Conservation (phyloP, 2,329 filamentous ascomycete genomes). For the Basipetospora sp. region DNA sequence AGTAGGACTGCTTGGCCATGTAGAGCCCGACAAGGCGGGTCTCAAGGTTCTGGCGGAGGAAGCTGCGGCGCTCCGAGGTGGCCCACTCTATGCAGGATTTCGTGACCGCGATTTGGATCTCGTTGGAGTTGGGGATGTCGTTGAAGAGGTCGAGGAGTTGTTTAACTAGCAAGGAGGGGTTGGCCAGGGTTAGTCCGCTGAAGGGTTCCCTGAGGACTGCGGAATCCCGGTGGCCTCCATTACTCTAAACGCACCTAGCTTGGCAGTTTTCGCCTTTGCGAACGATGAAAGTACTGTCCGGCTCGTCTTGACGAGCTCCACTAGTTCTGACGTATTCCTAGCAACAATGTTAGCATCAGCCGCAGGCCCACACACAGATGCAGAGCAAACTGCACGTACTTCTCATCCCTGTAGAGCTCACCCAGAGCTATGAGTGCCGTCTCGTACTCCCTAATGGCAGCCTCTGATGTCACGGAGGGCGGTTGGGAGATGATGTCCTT, state of each 20-base stretch:
- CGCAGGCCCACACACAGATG: neutral
- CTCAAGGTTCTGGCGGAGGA: slow-evolving; percentile 95
- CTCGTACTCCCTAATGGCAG: slow-evolving; percentile 83
- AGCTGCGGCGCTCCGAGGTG: slow-evolving; percentile 80
- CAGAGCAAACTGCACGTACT: slow-evolving; percentile 34
- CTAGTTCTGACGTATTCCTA: slow-evolving; percentile 43
- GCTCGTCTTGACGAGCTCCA: slow-evolving; percentile 79
- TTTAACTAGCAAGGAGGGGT: slow-evolving; percentile 52
- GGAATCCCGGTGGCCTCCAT: no score
- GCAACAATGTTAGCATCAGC: neutral
- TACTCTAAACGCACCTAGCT: slow-evolving; percentile 59
- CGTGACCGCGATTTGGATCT: slow-evolving; percentile 86
- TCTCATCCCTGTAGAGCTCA: slow-evolving; percentile 81
- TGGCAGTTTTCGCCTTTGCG: slow-evolving; percentile 96
- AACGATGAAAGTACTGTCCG: slow-evolving; percentile 86
- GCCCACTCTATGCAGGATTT: slow-evolving; percentile 99
- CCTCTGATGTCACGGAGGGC: slow-evolving; percentile 68
- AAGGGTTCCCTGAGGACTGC: no score
- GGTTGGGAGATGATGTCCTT: slow-evolving; percentile 78
- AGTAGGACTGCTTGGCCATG: slow-evolving; percentile 96
- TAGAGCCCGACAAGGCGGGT: slow-evolving; percentile 84
- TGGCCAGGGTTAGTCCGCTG: neutral
- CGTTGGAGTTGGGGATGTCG: slow-evolving; percentile 83
- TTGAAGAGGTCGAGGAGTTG: slow-evolving; percentile 92
- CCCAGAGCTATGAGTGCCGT: slow-evolving; percentile 74